phyloP scores from a whole-genome alignment of 225 moss, liverwort and hornwort genomes.

The Neckera pumila region DNA sequence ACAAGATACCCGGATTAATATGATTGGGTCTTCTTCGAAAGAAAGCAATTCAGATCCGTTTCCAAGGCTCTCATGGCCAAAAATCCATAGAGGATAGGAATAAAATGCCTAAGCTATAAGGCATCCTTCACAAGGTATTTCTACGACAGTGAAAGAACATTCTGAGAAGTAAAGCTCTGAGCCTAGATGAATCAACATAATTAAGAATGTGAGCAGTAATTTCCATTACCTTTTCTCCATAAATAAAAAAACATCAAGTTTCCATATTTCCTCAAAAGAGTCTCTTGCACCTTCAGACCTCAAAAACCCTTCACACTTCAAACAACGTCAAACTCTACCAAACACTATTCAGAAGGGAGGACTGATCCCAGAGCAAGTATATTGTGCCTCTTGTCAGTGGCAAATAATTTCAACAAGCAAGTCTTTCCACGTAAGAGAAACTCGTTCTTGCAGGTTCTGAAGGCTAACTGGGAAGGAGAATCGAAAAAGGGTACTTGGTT shows the following conservation, averaged over 20 bases:
- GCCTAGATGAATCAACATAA: not conserved
- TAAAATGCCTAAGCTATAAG: not conserved
- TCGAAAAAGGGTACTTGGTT: not conserved
- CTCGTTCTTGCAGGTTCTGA: not conserved
- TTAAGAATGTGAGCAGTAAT: not conserved
- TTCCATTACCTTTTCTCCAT: not conserved
- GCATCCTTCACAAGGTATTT: not conserved
- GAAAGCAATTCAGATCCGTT: not conserved
- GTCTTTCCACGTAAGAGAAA: not conserved
- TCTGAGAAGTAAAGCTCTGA: too few relatives aligned
- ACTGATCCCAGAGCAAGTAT: not conserved
- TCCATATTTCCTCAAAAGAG: not conserved
- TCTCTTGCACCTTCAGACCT: not conserved
- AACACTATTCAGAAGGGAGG: not conserved
- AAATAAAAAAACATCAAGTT: too few relatives aligned
- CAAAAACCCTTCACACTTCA: not conserved
- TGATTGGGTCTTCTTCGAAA: not conserved
- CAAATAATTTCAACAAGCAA: not conserved
- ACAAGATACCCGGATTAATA: too few relatives aligned
- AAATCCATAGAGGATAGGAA: too few relatives aligned
- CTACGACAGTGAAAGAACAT: too few relatives aligned
- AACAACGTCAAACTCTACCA: too few relatives aligned
- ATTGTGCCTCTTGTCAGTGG: not conserved
- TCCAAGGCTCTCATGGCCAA: too few relatives aligned
- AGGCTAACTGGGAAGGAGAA: not conserved